phyloP scores from a whole-genome alignment of 768 basidiomycete species.

The Cubamyces lactineus region DNA sequence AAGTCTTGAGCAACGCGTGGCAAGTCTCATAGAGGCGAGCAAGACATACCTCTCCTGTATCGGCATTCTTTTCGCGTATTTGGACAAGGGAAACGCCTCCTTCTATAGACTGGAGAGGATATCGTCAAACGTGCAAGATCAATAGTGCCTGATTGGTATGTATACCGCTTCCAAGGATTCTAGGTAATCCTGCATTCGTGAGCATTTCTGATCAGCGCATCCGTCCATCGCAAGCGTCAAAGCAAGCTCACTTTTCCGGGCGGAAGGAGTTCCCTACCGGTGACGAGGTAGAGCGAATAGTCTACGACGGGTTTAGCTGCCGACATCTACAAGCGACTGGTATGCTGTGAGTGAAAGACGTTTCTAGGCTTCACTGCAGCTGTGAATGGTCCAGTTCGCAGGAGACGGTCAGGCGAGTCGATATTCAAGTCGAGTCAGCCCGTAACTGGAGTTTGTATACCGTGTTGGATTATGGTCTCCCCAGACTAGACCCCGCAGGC shows the following conservation, averaged over 20 bases:
- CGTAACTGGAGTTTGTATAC: background rate
- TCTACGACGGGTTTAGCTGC: constrained; percentile 41
- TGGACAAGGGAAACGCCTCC: constrained; percentile 93
- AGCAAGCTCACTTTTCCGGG: constrained; percentile 60
- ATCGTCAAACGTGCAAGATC: background rate
- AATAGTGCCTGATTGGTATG: background rate
- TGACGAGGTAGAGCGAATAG: constrained; percentile 86
- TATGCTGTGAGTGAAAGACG: no score
- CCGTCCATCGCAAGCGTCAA: no score
- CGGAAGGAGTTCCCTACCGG: constrained; percentile 77
- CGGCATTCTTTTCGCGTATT: constrained; percentile 81
- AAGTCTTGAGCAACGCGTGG: background rate
- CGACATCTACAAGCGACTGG: background rate
- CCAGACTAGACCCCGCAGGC: background rate
- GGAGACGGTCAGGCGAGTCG: background rate
- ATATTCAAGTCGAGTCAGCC: background rate
- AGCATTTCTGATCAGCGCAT: background rate
- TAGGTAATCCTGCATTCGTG: constrained; percentile 58
- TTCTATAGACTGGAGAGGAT: constrained; percentile 58
- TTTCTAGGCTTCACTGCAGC: no score
- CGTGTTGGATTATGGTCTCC: no score
- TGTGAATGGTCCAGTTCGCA: no score
- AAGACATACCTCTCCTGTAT: constrained; percentile 73
- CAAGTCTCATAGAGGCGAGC: background rate
- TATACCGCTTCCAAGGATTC: constrained; percentile 75